A percentile compares a stretch with the other conserved stretches of the same genome.
Evolutionary conservation across 805 yeast species (phyloP).

Genomic region (Candida easanensis): DNA sequence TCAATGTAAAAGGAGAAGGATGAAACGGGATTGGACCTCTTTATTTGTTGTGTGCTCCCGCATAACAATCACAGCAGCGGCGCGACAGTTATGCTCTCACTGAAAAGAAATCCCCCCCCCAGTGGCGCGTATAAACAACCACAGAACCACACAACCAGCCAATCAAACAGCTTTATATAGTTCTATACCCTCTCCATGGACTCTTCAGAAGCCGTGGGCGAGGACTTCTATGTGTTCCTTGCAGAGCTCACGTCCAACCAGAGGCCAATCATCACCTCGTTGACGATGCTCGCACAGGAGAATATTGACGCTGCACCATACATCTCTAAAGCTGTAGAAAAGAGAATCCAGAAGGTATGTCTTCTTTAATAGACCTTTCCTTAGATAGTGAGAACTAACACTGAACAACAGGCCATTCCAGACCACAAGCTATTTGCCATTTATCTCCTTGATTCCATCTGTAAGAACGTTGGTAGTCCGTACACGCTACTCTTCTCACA

Average conservation of each 20-base stretch:
- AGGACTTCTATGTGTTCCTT: slow-evolving; percentile 71
- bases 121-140: too few relatives aligned
- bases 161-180: too few relatives aligned
- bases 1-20: too few relatives aligned
- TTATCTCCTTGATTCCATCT: slow-evolving; percentile 85
- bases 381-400: slow-evolving; percentile 11
- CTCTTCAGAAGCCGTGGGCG: slow-evolving; percentile 27
- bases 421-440: slow-evolving; percentile 79
- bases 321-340: slow-evolving; percentile 71
- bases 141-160: too few relatives aligned
- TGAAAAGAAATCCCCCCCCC: too few relatives aligned
- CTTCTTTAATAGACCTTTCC: too few relatives aligned
- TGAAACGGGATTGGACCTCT: too few relatives aligned
- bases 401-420: slow-evolving; percentile 54
- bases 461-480: slow-evolving; percentile 88
- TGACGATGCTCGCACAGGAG: slow-evolving; percentile 86
- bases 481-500: slow-evolving; percentile 77
- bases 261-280: slow-evolving; percentile 79
- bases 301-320: slow-evolving; percentile 73
- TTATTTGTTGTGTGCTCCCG: too few relatives aligned
- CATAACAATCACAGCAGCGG: too few relatives aligned
- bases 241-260: slow-evolving; percentile 83
- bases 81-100: too few relatives aligned
- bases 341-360: slow-evolving; percentile 60
- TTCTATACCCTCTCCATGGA: background rate